Evolutionary conservation across 768 basidiomycete genomes (phyloP), one percentile per base, ranked within the genome.

Genomic region (Tubosaeta brunneosetosa): DNA sequence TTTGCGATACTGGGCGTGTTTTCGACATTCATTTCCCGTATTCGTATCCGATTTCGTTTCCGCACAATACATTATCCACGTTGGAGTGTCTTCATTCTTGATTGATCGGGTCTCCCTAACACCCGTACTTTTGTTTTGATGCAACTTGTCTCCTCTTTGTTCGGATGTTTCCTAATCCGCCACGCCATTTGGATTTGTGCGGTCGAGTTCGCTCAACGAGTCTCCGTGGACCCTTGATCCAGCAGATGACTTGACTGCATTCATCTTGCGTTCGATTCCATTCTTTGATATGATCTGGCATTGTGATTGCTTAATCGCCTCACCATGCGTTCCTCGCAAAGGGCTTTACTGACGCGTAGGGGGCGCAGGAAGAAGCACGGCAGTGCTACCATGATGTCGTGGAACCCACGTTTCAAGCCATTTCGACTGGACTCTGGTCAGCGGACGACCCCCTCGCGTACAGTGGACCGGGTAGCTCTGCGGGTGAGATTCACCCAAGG

Each of bases 311-410:
- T 51, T 47, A 52, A 36, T 49, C 44, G 48, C 34, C 43, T 37
- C 50, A 22, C 22, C 3, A 22, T 3, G 22, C 43, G 32, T 53
- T 55, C 47, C 44, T 56, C 17, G 31, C 26, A 32, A 47, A 53
- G 33, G 51, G 45, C 29, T 45, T 47, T 43, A 55, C 64, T 68
- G 43, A 68, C 45, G 36, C 47, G n/a, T 59, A 37, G 47, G 47
- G 44, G 51, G 41, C 51, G 50, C 58, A 70, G 71, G 69, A 65
- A 36, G 70, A 72, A 58, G 31, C 71, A 66, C 69, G 56, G 55
- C 68, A 62, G 54, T 70, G 72, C 56, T 70, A 69, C 47, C 37
- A 42, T 33, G 44, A 57, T 49, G 53, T 61, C 50, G 67, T 64
- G 56, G 60, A 64, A 43, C 69, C 67, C 67, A 71, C 59, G 61